Conservation (phyloP, 2,329 filamentous ascomycete species). For the Neofusicoccum ribis region DNA sequence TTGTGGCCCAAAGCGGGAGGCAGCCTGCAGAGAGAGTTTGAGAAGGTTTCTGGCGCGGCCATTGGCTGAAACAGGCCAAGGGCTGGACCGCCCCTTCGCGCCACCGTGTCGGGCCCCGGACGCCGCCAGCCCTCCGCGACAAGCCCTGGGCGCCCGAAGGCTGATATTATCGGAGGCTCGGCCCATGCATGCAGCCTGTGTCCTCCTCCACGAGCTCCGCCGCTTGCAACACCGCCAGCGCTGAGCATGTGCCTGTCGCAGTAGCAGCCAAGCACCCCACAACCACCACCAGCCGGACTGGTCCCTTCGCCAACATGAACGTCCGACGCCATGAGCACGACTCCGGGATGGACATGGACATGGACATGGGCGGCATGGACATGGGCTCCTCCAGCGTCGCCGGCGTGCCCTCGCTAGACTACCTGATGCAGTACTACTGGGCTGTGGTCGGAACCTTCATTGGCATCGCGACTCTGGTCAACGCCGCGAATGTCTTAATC, state of each 20-base stretch:
- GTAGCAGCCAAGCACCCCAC: background rate
- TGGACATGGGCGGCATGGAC: slow-evolving; percentile 18
- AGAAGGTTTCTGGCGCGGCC: background rate
- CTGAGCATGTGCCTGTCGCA: background rate
- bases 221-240: background rate
- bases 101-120: background rate
- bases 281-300: background rate
- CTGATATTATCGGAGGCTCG: slow-evolving; percentile 2
- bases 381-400: slow-evolving; percentile 43
- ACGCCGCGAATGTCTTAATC: slow-evolving; percentile 50
- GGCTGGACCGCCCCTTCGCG: background rate
- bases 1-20: background rate
- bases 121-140: too few relatives aligned
- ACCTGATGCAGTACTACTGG: slow-evolving; percentile 57
- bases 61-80: slow-evolving; percentile 10
- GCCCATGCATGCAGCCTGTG: background rate
- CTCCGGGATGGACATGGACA: slow-evolving; percentile 31
- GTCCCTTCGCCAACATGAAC: background rate
- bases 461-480: slow-evolving; percentile 45
- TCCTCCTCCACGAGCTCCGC: background rate
- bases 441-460: slow-evolving; percentile 50
- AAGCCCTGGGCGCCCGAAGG: background rate
- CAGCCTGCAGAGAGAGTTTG: slow-evolving; percentile 7
- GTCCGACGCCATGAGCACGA: slow-evolving; percentile 9
- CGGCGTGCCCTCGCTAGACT: slow-evolving; percentile 47